Conservation (phyloP, 1,139 yeast genomes). For the Saccharomyces hybrid region DNA sequence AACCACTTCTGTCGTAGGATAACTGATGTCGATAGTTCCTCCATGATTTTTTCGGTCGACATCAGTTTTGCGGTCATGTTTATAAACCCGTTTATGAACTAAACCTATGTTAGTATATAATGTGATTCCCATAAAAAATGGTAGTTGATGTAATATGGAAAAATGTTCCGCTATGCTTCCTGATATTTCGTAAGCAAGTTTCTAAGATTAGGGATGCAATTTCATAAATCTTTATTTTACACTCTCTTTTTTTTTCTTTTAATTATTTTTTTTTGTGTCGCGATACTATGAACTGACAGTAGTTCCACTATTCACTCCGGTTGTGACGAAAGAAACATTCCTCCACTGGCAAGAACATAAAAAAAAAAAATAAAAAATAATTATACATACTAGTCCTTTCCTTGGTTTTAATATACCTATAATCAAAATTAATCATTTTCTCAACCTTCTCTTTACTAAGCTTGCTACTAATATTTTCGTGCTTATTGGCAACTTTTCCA, state of each 20-base stretch:
- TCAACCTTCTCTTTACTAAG: conserved; percentile 1
- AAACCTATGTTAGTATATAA: conserved; percentile 8
- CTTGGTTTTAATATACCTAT: background rate
- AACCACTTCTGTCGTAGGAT: conserved; percentile 52
- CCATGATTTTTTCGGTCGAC: background rate
- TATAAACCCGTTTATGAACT: conserved; percentile 5
- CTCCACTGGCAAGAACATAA: background rate
- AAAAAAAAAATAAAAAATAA: background rate
- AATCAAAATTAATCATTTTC: conserved; percentile 8
- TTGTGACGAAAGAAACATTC: background rate
- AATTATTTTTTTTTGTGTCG: background rate
- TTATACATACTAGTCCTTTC: conserved; percentile 8
- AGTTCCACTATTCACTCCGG: background rate
- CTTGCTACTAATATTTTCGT: conserved; percentile 1
- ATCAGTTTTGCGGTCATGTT: background rate
- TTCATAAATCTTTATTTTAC: background rate
- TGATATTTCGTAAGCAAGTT: background rate
- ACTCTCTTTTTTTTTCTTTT: background rate
- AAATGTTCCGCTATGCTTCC: background rate
- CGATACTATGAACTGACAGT: background rate
- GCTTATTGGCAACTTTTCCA: background rate
- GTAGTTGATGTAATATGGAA: background rate
- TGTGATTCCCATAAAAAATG: conserved; percentile 6
- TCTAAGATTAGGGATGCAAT: background rate
- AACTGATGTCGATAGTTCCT: conserved; percentile 28